Conservation (phyloP, 2,329 filamentous ascomycete genomes). For the Parascedosporium putredinis region DNA sequence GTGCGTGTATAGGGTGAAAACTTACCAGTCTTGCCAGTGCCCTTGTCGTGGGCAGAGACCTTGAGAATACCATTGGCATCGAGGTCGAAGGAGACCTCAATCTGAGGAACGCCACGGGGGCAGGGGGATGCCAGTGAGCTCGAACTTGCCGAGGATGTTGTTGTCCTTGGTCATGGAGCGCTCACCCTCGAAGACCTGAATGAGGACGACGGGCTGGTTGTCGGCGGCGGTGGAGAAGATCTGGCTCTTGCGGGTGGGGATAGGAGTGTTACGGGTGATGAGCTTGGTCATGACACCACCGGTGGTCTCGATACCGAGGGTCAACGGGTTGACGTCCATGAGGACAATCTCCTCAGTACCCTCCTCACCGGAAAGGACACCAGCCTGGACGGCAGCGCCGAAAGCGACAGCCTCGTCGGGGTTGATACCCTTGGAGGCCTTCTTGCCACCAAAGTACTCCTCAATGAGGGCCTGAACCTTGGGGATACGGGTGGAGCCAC, state of each 20-base stretch:
- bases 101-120: constrained; percentile 96
- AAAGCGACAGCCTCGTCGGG: constrained; percentile 98
- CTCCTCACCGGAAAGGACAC: constrained; percentile 83
- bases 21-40: constrained; percentile 69
- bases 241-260: constrained; percentile 93
- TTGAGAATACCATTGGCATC: constrained; percentile 98
- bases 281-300: constrained; percentile 97
- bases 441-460: constrained; percentile 93
- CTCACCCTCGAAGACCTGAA: constrained; percentile 93
- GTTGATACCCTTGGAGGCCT: constrained; percentile 98
- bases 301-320: constrained; percentile 93
- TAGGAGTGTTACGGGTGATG: constrained; percentile 87
- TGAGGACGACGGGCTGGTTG: constrained; percentile 90
- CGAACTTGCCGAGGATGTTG: constrained; percentile 96
- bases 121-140: constrained; percentile 89
- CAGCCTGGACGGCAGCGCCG: constrained; percentile 93
- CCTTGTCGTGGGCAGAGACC: constrained; percentile 94
- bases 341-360: constrained; percentile 74
- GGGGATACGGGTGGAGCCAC: constrained; percentile 98
- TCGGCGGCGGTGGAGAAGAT: constrained; percentile 96
- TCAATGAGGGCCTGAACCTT: constrained; percentile 93
- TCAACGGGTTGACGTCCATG: constrained; percentile 95
- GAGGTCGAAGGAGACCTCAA: constrained; percentile 95
- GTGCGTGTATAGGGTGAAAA: neutral
- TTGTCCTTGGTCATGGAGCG: constrained; percentile 92